Evolutionary conservation across 768 basidiomycete genomes (phyloP), one percentile per base, ranked within the genome.

Genomic region (Boletus bicolor): DNA sequence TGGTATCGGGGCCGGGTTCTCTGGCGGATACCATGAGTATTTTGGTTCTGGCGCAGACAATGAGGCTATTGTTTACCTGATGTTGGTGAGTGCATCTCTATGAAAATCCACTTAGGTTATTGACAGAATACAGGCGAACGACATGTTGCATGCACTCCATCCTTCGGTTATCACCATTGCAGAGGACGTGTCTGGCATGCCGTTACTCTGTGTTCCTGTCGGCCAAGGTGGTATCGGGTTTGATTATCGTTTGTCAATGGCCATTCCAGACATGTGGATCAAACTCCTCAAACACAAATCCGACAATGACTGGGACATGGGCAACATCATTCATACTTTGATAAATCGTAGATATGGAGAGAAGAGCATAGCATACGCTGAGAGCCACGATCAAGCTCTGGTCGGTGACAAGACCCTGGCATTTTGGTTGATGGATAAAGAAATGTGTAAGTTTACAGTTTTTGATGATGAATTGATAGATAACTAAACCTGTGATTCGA

Each of bases 391-490:
- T 72, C 97, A 99, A 70, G 96, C 97, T 14, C 81, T 99, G 30
- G 97, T 99, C 0, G 97, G 97, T 12, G 97, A 99, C 76, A 99
- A 99, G 78, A 98, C 96, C 3, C 67, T 99, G 44, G 97, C 97
- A 4, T 99, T 99, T 74, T 99, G 97, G 97, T 74, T 98, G 55
- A 99, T 99, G 97, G 97, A 99, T 73, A 96, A 96, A 74, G 97
- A 98, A 73, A 99, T 99, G 97, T 98, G 95, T 94, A 79, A 64
- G 84, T 77, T 35, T 19, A 1, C 45, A 21, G 8, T 52, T 21
- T 26, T 28, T 35, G 38, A 37, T 1, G 37, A 6, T 45, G 21
- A 32, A 37, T 41, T 21, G 32, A 32, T 24, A 17, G 6, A 21
- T 39, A 12, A 41, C 24, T 28, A 51, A 45, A 39, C 30, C 50